These are phyloP conservation scores for Narthecium ossifragum DNA, from an alignment of 106 monocot species.

Conservation along the genomic window DNA sequence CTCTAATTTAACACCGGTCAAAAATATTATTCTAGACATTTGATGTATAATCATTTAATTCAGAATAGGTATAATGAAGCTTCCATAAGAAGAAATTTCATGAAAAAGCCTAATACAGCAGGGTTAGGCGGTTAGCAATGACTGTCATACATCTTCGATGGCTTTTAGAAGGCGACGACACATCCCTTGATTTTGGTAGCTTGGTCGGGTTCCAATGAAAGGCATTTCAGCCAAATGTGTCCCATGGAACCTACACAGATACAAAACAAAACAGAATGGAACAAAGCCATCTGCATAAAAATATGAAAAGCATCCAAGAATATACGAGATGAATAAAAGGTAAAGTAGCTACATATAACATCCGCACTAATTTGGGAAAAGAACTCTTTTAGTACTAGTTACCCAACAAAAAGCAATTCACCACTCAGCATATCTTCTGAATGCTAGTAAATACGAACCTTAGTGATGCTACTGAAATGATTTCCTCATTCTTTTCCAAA, in stretches of 20 bases:
- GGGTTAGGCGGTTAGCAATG: not conserved
- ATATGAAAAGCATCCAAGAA: too few relatives aligned
- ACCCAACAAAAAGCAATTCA: too few relatives aligned
- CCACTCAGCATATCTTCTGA: too few relatives aligned
- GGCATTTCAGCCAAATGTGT: conserved; percentile 66
- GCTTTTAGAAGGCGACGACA: conserved; percentile 49
- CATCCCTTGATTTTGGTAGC: conserved; percentile 61
- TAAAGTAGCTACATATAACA: too few relatives aligned
- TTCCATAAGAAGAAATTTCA: not conserved
- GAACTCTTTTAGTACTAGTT: too few relatives aligned
- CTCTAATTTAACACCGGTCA: too few relatives aligned
- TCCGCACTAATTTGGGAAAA: too few relatives aligned
- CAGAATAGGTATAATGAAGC: not conserved
- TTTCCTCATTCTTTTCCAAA: conserved; percentile 52
- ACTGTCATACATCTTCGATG: conserved; percentile 45
- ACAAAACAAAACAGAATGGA: too few relatives aligned
- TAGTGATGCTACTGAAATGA: conserved; percentile 42
- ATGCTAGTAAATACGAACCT: conserved; percentile 18
- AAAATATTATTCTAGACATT: too few relatives aligned
- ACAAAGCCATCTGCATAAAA: not conserved
- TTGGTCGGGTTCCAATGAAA: conserved; percentile 58
- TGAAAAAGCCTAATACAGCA: too few relatives aligned
- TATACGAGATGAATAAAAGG: too few relatives aligned
- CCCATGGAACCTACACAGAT: conserved; percentile 46
- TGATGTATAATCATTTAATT: too few relatives aligned